Conservation (phyloP, 176 grass and related monocot species). For the Aegilops bicornis region DNA sequence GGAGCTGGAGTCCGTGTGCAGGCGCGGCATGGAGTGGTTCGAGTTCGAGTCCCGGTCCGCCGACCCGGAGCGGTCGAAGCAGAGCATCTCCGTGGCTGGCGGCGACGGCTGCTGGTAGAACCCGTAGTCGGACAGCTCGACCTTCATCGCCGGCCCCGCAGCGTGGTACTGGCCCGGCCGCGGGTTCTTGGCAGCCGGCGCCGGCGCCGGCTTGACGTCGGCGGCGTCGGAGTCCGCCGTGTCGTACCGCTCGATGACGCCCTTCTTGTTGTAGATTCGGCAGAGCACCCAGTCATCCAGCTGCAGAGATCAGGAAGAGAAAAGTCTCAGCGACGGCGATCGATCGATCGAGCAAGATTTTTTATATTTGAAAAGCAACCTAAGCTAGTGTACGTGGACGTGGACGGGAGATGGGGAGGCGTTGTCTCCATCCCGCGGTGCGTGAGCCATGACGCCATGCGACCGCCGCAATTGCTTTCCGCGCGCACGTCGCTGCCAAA, state of each 20-base stretch:
- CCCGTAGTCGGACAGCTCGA: slow-evolving; percentile 41
- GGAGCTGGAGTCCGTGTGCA: slow-evolving; percentile 60
- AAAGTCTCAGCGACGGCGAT: not conserved
- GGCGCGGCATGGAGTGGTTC: slow-evolving; percentile 23
- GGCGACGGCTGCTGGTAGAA: slow-evolving; percentile 35
- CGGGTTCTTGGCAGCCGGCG: slow-evolving; percentile 11
- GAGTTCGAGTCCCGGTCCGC: slow-evolving; percentile 27
- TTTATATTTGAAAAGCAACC: not conserved
- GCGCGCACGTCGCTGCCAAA: not conserved
- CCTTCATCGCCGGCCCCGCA: slow-evolving; percentile 37
- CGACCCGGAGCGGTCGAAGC: slow-evolving; percentile 46
- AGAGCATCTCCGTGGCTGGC: slow-evolving; percentile 45
- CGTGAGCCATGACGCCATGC: slow-evolving; percentile 54
- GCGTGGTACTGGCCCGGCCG: not conserved
- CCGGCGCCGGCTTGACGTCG: slow-evolving; percentile 29
- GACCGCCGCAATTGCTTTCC: not conserved
- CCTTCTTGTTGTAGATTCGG: slow-evolving; percentile 99
- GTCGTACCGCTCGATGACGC: slow-evolving; percentile 59
- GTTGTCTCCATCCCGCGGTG: slow-evolving; percentile 29
- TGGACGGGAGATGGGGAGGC: not conserved
- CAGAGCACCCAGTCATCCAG: slow-evolving; percentile 94
- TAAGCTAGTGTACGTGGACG: not conserved
- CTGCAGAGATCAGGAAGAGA: slow-evolving; percentile 26
- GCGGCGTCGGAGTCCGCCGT: not conserved
- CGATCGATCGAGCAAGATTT: not conserved